Evolutionary conservation across 768 basidiomycete genomes (phyloP), one percentile per base, ranked within the genome.

Genomic region (Myochromella boudieri): DNA sequence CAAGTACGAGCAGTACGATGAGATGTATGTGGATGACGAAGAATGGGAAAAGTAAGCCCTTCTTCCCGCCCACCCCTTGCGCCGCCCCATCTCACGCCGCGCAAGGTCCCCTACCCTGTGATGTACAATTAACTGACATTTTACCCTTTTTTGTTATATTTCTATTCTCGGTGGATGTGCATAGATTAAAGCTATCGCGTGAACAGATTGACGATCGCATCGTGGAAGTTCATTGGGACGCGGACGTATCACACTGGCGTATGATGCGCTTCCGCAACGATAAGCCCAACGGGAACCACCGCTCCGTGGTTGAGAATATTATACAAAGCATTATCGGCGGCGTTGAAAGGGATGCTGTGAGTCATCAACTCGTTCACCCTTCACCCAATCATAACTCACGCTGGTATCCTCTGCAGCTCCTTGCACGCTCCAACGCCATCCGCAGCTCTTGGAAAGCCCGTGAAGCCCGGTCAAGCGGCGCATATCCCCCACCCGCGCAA

Each of bases 221-320:
- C 29, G 85, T 98, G 15, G 97, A 99, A 64, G 94, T 95, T 14
- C 82, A 85, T 53, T 98, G 97, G 95, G 87, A 95, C 56, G 48
- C 76, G 6, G 62, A 54, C n/a, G 57, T 69, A 20, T 75, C 76
- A 24, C 71, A 74, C 37, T 98, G 95, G 94, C 82, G 82, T 47
- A 84, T 93, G 80, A 84, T 98, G 82, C 82, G 97, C 37, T 95
- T 95, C 63, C 69, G 97, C 57, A 84, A 95, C 58, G 97, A 99
- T 66, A 99, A 99, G 65, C 87, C 82, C 3, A 69, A 95, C 53
- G 97, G 93, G 12, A 99, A 99, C 65, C 92, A 91, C 64, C 78
- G 76, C 49, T 78, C 69, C 24, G 82, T 93, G 45, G 92, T 97
- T 37, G 82, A 90, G 46, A 90, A 86, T 53, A 92, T 99, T 58